A percentile compares a stretch with the other conserved stretches of the same genome.
Conservation (phyloP, 2,329 filamentous ascomycete genomes). For the Cladosporium austrohemisphaericum region DNA sequence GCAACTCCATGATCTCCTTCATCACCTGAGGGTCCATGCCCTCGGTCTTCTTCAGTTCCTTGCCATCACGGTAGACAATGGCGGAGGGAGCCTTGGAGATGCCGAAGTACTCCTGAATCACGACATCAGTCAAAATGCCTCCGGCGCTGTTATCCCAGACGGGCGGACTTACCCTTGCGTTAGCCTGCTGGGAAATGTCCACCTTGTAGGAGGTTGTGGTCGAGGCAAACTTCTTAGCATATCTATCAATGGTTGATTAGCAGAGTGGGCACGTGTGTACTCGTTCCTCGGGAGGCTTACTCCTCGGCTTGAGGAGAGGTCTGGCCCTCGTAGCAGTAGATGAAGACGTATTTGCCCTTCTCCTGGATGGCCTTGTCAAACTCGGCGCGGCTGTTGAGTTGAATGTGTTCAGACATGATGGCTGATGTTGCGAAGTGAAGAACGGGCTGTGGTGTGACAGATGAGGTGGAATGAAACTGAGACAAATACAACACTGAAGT, state of each 20-base stretch:
- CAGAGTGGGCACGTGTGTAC: too few relatives aligned
- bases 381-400: constrained; percentile 30
- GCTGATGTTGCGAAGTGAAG: not conserved
- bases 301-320: constrained; percentile 27
- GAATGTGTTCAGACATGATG: constrained; percentile 24
- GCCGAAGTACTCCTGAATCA: constrained; percentile 22
- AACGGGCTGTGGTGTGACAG: not conserved
- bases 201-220: constrained; percentile 30
- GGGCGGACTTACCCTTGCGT: constrained; percentile 21
- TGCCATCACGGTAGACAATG: constrained; percentile 31
- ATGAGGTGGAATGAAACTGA: too few relatives aligned
- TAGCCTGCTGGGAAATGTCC: constrained; percentile 24
- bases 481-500: too few relatives aligned
- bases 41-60: constrained; percentile 29
- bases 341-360: constrained; percentile 32
- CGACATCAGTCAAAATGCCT: not conserved
- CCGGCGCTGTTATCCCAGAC: not conserved
- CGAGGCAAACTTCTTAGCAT: constrained; percentile 26
- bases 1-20: constrained; percentile 22
- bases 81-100: constrained; percentile 27
- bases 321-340: constrained; percentile 30
- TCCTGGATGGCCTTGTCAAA: constrained; percentile 29
- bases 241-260: too few relatives aligned
- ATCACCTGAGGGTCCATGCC: constrained; percentile 23
- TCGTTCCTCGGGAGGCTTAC: constrained; percentile 25